These are phyloP conservation scores for Didymosphaeria variabile DNA, from an alignment of 2,329 filamentous ascomycete genomes.

Conservation along the genomic window DNA sequence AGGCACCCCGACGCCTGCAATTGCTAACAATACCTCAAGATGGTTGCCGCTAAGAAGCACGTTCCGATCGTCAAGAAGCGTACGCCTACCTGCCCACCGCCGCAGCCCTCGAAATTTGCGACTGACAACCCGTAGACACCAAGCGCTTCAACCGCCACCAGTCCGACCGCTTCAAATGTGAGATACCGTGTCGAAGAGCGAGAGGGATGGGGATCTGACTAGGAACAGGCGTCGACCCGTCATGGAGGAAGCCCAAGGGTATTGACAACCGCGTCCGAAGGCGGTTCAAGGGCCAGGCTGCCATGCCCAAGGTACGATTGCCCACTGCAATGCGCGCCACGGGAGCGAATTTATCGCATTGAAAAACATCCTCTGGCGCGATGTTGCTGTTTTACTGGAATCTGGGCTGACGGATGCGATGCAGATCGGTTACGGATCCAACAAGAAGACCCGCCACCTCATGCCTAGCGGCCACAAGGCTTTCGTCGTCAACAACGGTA, in stretches of 20 bases:
- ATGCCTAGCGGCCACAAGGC: slow-evolving; percentile 99
- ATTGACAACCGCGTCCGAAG: slow-evolving; percentile 98
- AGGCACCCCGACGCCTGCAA: slow-evolving; percentile 14
- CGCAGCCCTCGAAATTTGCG: slow-evolving; percentile 33
- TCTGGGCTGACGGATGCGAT: slow-evolving; percentile 41
- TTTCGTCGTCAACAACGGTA: slow-evolving; percentile 95
- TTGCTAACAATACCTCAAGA: slow-evolving; percentile 63
- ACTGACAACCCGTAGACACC: slow-evolving; percentile 70
- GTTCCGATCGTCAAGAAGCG: slow-evolving; percentile 99
- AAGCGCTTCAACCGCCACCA: slow-evolving; percentile 98
- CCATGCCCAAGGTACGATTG: slow-evolving; percentile 92
- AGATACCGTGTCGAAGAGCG: slow-evolving; percentile 22
- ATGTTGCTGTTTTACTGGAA: slow-evolving; percentile 3
- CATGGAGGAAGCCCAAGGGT: slow-evolving; percentile 99
- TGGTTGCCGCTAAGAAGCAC: slow-evolving; percentile 99
- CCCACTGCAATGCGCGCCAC: slow-evolving; percentile 7
- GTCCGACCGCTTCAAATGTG: slow-evolving; percentile 92
- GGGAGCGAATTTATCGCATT: slow-evolving; percentile 1
- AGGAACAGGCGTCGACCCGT: slow-evolving; percentile 69
- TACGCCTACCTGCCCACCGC: slow-evolving; percentile 65
- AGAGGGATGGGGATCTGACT: slow-evolving; percentile 37
- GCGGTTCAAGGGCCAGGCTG: slow-evolving; percentile 94
- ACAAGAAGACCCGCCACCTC: slow-evolving; percentile 99
- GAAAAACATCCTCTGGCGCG: slow-evolving; percentile 5
- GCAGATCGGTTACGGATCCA: slow-evolving; percentile 97